Evolutionary conservation across 768 basidiomycete species (phyloP), one percentile per base, ranked within the genome.

Genomic region (Tulasnella sp.): DNA sequence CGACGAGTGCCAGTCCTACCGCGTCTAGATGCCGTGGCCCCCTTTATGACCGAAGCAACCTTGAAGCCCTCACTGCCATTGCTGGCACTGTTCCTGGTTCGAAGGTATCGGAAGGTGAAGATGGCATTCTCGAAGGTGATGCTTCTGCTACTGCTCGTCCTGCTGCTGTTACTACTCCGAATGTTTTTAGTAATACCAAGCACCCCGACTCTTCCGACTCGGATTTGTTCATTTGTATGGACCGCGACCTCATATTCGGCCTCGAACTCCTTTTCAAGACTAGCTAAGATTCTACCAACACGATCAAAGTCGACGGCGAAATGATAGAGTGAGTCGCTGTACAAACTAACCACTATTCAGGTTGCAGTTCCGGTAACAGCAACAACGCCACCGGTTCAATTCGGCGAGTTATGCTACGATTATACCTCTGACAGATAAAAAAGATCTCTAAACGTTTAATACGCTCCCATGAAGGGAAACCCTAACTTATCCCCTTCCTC

Each of bases 291-390:
- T 34, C 19, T 25, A 22, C 42, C 37, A 49, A n/a, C 17, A 31
- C 29, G 12, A 31, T 22, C 11, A 40, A 29, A 9, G 38, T 5
- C 17, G 25, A 29, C 7, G 38, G 8, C 49, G 49, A 49, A 9
- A 49, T 22, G 19, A 22, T 4, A 7, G 5, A 22, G 19, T 4
- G 11, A 49, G 49, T 9, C 4, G 49, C 0, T 7, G 49, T 45
- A 4, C 8, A 38, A 68, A 25, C 85, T 15, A n/a, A 49, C 49
- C n/a, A 49, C 49, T 93, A 91, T 79, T 89, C 91, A 22, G 90
- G 92, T 34, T 92, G 91, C 78, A 87, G 89, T 31, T 84, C 83
- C 37, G 42, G 76, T 25, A 49, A n/a, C 49, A 49, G 11, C 49
- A 12, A 6, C 1, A 1, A 15, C 15, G 45, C 45, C 45, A n/a